These are phyloP conservation scores for Dactylellina haptotyla DNA, from an alignment of 2,329 filamentous ascomycete species.

Conservation along the genomic window DNA sequence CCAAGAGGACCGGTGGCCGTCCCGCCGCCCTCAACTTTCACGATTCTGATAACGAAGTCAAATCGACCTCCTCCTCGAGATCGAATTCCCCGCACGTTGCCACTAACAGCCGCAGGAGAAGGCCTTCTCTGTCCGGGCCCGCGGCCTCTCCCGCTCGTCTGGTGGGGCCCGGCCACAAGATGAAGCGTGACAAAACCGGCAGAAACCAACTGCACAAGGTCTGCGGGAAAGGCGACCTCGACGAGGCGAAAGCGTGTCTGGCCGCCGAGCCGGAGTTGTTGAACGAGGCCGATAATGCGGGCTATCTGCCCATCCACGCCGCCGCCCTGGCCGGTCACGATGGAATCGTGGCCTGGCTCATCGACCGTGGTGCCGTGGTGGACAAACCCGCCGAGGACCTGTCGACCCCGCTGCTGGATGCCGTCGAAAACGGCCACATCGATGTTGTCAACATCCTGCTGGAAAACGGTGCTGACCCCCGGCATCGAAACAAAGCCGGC, in stretches of 20 bases:
- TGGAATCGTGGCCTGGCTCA: constrained; percentile 85
- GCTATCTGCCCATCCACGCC: constrained; percentile 95
- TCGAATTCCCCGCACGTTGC: constrained; percentile 41
- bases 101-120: constrained; percentile 23
- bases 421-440: constrained; percentile 92
- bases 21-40: constrained; percentile 35
- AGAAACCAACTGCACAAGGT: constrained; percentile 90
- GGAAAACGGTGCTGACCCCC: constrained; percentile 89
- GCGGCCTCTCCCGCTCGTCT: constrained; percentile 48
- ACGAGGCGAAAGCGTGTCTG: constrained; percentile 77
- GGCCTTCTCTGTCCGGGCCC: constrained; percentile 39
- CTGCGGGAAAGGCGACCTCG: constrained; percentile 84
- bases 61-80: constrained; percentile 46
- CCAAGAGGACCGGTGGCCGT: constrained; percentile 33
- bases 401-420: constrained; percentile 94
- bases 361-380: constrained; percentile 83
- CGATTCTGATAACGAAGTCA: constrained; percentile 41
- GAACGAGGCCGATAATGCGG: constrained; percentile 89
- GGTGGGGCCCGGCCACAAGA: constrained; percentile 70
- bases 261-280: constrained; percentile 85
- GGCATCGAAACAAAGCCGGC: constrained; percentile 89
- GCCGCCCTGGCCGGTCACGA: constrained; percentile 86
- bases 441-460: constrained; percentile 87
- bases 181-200: constrained; percentile 89
- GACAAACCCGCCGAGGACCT: constrained; percentile 82